A percentile compares a stretch with the other conserved stretches of the same genome.
phyloP scores from a whole-genome alignment of 495 filamentous ascomycete genomes.

The Talaromyces borbonicus region DNA sequence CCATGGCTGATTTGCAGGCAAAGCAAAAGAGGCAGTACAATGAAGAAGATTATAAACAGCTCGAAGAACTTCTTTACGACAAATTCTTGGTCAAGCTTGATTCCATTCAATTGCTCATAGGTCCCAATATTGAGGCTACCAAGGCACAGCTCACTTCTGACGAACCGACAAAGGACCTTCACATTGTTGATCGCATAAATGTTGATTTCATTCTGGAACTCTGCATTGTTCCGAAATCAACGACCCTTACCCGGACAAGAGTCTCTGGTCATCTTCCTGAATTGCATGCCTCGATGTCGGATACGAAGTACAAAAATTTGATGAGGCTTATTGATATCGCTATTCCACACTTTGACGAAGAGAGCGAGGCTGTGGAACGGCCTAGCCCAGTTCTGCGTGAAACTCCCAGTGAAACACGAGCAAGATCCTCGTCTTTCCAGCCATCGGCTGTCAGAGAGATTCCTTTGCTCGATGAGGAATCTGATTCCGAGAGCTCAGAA shows the following conservation, averaged over 20 bases:
- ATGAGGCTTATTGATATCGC: slow-evolving; percentile 96
- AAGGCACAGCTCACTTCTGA: slow-evolving; percentile 68
- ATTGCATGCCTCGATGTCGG: slow-evolving; percentile 81
- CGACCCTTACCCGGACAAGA: slow-evolving; percentile 84
- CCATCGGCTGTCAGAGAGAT: slow-evolving; percentile 60
- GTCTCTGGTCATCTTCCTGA: slow-evolving; percentile 88
- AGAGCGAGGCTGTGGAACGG: slow-evolving; percentile 18
- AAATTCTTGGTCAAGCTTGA: slow-evolving; percentile 85
- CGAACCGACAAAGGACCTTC: slow-evolving; percentile 62
- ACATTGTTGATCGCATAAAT: slow-evolving; percentile 93
- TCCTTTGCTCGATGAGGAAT: slow-evolving; percentile 68
- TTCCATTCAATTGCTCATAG: slow-evolving; percentile 89
- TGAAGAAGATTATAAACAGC: slow-evolving; percentile 74
- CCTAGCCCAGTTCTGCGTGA: too few relatives aligned
- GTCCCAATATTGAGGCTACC: slow-evolving; percentile 85
- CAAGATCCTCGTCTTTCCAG: slow-evolving; percentile 51
- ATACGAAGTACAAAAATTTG: slow-evolving; percentile 88
- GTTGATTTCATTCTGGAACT: slow-evolving; percentile 87
- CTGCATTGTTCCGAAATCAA: slow-evolving; percentile 88
- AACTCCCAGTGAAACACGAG: slow-evolving; percentile 27
- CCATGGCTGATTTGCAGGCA: slow-evolving; percentile 76
- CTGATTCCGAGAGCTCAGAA: slow-evolving; percentile 47
- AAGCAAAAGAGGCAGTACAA: slow-evolving; percentile 85
- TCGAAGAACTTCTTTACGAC: slow-evolving; percentile 92
- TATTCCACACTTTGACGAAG: slow-evolving; percentile 69